Base-by-base conservation (phyloP, 208 protist genomes). In the Wallacemonas sp. region DNA sequence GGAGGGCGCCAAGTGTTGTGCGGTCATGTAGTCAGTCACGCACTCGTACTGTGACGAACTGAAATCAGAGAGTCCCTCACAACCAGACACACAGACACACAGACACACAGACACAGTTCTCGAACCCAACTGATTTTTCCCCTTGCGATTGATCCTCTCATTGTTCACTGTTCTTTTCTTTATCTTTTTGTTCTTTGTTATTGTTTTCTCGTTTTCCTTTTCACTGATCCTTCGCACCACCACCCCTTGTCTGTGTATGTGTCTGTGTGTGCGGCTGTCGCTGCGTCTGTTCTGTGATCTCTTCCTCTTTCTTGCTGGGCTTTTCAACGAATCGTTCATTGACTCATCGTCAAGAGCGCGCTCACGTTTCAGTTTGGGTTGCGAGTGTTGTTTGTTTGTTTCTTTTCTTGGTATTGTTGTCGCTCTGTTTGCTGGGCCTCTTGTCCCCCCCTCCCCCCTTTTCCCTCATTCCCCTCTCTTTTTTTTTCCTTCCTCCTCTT, bases 1-100 rank as follows among this genome's bases (percentile, higher is more conserved):
- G 33, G 54, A 60, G 0, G 57, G 30, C 5, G 29, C 61, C 1
- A 80, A 71, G 61, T 80, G 68, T 24, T 80, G 68, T 44, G 52
- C 38, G 27, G 57, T 75, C 34, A 75, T 80, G 68, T 80, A 65
- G 61, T 32, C 2, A 9, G 5, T n/a, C n/a, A n/a, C n/a, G n/a
- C n/a, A n/a, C n/a, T n/a, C n/a, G n/a, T n/a, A n/a, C n/a, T n/a
- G n/a, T n/a, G n/a, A n/a, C n/a, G n/a, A n/a, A n/a, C n/a, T n/a
- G n/a, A n/a, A n/a, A n/a, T n/a, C n/a, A n/a, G n/a, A n/a, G n/a
- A n/a, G n/a, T n/a, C n/a, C n/a, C n/a, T n/a, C n/a, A n/a, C n/a
- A n/a, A n/a, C n/a, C n/a, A n/a, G n/a, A n/a, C n/a, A n/a, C n/a
- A n/a, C n/a, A n/a, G n/a, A n/a, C n/a, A n/a, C n/a, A n/a, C n/a